Evolutionary conservation across 352 stramenopile species (phyloP), one percentile per base, ranked within the genome.

Genomic region (Globisporangium acanthophoron): DNA sequence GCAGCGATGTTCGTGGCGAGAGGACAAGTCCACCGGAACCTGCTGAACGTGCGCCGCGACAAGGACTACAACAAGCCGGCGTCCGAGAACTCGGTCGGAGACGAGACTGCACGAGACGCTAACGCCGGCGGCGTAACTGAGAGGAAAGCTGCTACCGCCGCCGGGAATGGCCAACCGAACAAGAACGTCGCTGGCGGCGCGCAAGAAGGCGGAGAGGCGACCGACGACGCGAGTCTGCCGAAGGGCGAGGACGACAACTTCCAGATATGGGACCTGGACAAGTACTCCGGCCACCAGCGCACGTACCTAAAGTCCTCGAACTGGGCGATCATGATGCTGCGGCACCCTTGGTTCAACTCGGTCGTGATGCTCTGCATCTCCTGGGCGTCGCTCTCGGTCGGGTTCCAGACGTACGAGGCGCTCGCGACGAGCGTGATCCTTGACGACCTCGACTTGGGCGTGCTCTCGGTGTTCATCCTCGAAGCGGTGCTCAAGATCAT

Each of bases 401-500:
- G 86, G 0, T 57, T 96, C 0, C 85, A 94, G 56, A 96, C 83
- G 33, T 93, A 94, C 49, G 64, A 78, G 5, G 47, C 62, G 4
- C 68, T 88, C 15, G 61, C 69, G 8, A 56, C 57, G 29, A 88
- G 67, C 27, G 20, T 59, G 0, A 59, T 84, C 24, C 56, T 94
- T 11, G 76, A 90, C 50, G 52, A 78, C 39, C 54, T 96, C 56
- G 84, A 96, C 61, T 73, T 79, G 3, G 50, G 65, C 7, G 80
- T 94, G 0, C 73, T 93, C 11, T 53, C 72, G 9, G 68, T 92
- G 5, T 96, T 95, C 62, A 92, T 87, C 35, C 62, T 90, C 15
- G 86, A 96, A 54, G 78, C 74, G 18, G 33, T 70, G 5, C 68
- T 92, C 43, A 95, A 96, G 71, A 88, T 96, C 51, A 31, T 86